phyloP scores from a whole-genome alignment of 2,329 filamentous ascomycete genomes.

The Karstenula rhodostoma region DNA sequence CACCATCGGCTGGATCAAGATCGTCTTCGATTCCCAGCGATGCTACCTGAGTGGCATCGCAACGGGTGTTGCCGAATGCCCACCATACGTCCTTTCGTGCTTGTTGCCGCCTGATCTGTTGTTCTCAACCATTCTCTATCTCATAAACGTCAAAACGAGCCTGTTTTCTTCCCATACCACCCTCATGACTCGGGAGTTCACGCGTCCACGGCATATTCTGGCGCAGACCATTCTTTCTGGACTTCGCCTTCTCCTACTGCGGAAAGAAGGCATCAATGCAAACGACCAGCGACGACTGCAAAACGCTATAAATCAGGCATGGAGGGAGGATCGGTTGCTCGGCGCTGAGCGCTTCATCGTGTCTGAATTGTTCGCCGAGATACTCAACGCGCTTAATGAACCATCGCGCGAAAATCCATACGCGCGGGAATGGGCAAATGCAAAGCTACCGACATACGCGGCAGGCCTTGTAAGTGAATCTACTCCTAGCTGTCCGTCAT shows the following conservation, averaged over 20 bases:
- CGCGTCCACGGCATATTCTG: slow-evolving; percentile 28
- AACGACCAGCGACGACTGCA: slow-evolving; percentile 42
- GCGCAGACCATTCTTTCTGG: slow-evolving; percentile 43
- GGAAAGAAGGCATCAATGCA: slow-evolving; percentile 34
- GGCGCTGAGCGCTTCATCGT: slow-evolving; percentile 44
- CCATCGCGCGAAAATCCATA: slow-evolving; percentile 27
- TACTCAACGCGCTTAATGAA: slow-evolving; percentile 35
- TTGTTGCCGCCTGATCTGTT: slow-evolving; percentile 43
- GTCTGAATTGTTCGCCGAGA: slow-evolving; percentile 39
- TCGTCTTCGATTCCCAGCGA: slow-evolving; percentile 48
- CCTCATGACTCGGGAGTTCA: slow-evolving; percentile 34
- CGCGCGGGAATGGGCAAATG: slow-evolving; percentile 29
- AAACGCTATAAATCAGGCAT: slow-evolving; percentile 42
- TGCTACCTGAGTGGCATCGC: slow-evolving; percentile 42
- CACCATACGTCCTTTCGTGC: slow-evolving; percentile 39
- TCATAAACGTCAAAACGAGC: slow-evolving; percentile 42
- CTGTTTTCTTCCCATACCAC: slow-evolving; percentile 39
- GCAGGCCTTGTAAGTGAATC: slow-evolving; percentile 38
- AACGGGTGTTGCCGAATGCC: slow-evolving; percentile 37
- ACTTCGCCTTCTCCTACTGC: slow-evolving; percentile 43
- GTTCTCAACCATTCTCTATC: slow-evolving; percentile 47
- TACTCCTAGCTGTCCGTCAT: neutral
- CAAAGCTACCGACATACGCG: slow-evolving; percentile 37
- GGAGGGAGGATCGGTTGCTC: slow-evolving; percentile 44
- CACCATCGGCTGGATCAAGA: slow-evolving; percentile 48